These are phyloP conservation scores for Gloeostereum incarnatum DNA, from an alignment of 768 basidiomycete genomes.

Conservation along the genomic window DNA sequence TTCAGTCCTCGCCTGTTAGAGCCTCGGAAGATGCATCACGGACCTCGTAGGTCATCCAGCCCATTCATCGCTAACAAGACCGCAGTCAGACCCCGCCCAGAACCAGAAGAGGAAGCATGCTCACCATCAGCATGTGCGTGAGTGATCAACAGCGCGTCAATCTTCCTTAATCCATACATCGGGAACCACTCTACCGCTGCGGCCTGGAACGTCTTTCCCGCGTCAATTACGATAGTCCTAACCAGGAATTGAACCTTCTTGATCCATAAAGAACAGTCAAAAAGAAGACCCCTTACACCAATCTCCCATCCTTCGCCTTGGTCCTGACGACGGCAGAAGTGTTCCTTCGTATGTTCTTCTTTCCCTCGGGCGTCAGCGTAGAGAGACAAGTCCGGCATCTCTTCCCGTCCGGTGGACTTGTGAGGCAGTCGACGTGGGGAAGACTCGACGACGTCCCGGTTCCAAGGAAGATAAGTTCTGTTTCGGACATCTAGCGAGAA, in stretches of 20 bases:
- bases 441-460: constrained; percentile 74
- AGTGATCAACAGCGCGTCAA: constrained; percentile 73
- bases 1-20: constrained; percentile 1
- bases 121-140: constrained; percentile 80
- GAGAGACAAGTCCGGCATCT: constrained; percentile 60
- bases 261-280: too few relatives aligned
- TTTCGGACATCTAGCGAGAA: constrained; percentile 6
- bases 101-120: constrained; percentile 2
- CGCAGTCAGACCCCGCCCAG: background rate
- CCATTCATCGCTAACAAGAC: constrained; percentile 66
- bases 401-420: constrained; percentile 41
- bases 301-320: constrained; percentile 25
- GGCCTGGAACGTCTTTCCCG: constrained; percentile 74
- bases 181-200: constrained; percentile 47
- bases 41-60: constrained; percentile 80
- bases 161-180: constrained; percentile 60
- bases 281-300: constrained; percentile 37
- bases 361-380: constrained; percentile 58
- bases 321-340: constrained; percentile 64
- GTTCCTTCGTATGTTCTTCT: constrained; percentile 80
- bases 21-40: constrained; percentile 9
- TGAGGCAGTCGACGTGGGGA: constrained; percentile 68
- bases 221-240: constrained; percentile 77
- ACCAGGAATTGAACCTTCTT: background rate
- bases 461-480: constrained; percentile 75